Evolutionary conservation across 2,329 filamentous ascomycete genomes (phyloP).

Genomic region (Ophiognomonia clavigignenti-juglandacearum): DNA sequence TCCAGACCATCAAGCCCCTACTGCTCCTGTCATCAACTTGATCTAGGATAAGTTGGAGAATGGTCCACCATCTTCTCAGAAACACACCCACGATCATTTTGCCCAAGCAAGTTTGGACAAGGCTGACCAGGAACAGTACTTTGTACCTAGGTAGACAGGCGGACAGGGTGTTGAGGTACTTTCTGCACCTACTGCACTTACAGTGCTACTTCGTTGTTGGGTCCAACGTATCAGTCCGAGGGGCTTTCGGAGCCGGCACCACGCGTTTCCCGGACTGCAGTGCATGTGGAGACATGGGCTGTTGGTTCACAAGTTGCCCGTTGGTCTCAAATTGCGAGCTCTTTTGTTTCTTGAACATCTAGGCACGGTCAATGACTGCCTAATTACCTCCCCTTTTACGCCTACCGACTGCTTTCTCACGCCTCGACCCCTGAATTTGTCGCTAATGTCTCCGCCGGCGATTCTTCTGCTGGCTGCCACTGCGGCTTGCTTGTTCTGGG

Average conservation of each 20-base stretch:
- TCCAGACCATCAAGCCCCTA: too few species aligned
- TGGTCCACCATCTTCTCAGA: too few species aligned
- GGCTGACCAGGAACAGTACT: too few species aligned
- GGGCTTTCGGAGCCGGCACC: not conserved
- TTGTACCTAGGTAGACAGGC: not conserved
- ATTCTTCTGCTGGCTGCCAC: not conserved
- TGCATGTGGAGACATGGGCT: not conserved
- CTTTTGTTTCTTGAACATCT: not conserved
- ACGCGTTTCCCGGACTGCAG: not conserved
- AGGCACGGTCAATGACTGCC: too few species aligned
- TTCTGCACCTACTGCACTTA: too few species aligned
- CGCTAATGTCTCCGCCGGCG: not conserved
- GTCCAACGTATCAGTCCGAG: not conserved
- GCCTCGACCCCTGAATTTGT: not conserved
- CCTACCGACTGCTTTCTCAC: not conserved
- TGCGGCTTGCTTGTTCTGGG: constrained; percentile 1
- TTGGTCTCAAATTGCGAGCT: not conserved
- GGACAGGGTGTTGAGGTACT: not conserved
- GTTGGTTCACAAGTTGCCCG: not conserved
- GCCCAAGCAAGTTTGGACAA: too few species aligned
- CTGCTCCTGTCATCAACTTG: too few species aligned
- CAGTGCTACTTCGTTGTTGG: too few species aligned
- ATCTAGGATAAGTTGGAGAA: too few species aligned
- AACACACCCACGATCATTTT: too few species aligned
- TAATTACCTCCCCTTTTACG: too few species aligned